These are phyloP conservation scores for Microdochium paspali DNA, from an alignment of 2,329 filamentous ascomycete genomes.

Conservation along the genomic window DNA sequence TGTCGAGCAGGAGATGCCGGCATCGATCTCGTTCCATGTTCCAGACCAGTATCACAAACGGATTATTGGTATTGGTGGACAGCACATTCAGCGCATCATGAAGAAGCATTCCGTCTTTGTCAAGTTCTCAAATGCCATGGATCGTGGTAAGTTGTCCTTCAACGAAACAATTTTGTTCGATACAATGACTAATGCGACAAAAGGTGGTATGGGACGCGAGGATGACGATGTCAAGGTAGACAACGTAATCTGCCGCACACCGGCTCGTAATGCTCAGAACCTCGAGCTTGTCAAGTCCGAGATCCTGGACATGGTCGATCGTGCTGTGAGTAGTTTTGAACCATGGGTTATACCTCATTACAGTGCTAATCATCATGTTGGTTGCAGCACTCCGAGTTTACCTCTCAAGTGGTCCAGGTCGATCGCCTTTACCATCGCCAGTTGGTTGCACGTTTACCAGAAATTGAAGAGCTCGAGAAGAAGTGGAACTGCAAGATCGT, in stretches of 20 bases:
- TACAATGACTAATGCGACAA: constrained; percentile 15
- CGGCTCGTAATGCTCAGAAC: constrained; percentile 92
- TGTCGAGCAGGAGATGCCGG: constrained; percentile 98
- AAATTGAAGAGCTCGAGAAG: constrained; percentile 93
- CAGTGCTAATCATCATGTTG: constrained; percentile 4
- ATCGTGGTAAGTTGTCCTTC: constrained; percentile 51
- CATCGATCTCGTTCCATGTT: constrained; percentile 97
- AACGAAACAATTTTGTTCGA: neutral
- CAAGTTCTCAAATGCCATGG: constrained; percentile 99
- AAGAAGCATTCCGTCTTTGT: constrained; percentile 99
- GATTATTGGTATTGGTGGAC: constrained; percentile 95
- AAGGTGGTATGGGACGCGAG: constrained; percentile 73
- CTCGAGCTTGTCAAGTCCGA: constrained; percentile 96
- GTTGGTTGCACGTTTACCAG: constrained; percentile 75
- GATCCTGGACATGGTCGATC: constrained; percentile 98
- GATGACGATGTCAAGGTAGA: constrained; percentile 98
- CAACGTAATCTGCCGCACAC: constrained; percentile 97
- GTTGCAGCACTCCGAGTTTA: constrained; percentile 81
- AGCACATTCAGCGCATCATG: constrained; percentile 99
- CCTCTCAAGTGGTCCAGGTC: constrained; percentile 85
- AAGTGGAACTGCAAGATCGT: constrained; percentile 99
- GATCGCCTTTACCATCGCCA: constrained; percentile 94
- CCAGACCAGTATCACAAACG: constrained; percentile 99
- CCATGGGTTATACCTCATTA: constrained; percentile 1
- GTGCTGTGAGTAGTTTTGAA: constrained; percentile 51